Evolutionary conservation across 2,329 filamentous ascomycete species (phyloP).

Genomic region (Dactylella cylindrospora): DNA sequence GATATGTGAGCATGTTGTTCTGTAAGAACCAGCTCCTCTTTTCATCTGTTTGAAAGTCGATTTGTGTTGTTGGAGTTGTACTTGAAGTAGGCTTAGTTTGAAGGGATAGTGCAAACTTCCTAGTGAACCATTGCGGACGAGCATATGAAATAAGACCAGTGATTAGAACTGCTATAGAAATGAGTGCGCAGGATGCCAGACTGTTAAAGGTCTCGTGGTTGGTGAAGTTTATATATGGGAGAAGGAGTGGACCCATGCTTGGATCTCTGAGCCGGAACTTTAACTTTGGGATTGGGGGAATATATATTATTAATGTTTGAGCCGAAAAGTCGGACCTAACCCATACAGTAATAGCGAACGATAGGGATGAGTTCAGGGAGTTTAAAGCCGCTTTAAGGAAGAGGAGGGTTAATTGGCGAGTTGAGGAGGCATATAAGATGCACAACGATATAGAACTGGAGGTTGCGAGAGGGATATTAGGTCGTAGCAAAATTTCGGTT

Average conservation of each 20-base stretch:
- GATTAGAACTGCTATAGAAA: slow-evolving; percentile 27
- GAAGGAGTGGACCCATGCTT: background rate
- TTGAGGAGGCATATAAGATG: too few species aligned
- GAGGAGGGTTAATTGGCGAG: too few species aligned
- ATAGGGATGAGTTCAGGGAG: too few species aligned
- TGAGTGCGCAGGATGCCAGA: slow-evolving; percentile 14
- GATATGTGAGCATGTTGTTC: slow-evolving; percentile 8
- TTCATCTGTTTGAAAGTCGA: background rate
- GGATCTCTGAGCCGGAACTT: slow-evolving; percentile 1
- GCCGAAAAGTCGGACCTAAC: too few species aligned
- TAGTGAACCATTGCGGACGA: slow-evolving; percentile 22
- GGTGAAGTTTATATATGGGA: slow-evolving; percentile 32
- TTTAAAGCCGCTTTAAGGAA: too few species aligned
- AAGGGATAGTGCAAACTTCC: too few species aligned
- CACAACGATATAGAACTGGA: too few species aligned
- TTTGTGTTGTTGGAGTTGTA: slow-evolving; percentile 25
- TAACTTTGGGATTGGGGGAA: background rate
- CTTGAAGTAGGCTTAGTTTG: background rate
- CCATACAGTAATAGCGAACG: too few species aligned
- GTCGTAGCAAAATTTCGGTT: too few species aligned
- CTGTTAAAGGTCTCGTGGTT: slow-evolving; percentile 13
- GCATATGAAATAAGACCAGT: slow-evolving; percentile 21
- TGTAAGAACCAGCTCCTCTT: background rate
- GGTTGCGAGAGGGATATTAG: too few species aligned
- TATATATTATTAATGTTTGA: too few species aligned